phyloP scores from a whole-genome alignment of 2,329 filamentous ascomycete genomes.

The Pyrenophora teres region DNA sequence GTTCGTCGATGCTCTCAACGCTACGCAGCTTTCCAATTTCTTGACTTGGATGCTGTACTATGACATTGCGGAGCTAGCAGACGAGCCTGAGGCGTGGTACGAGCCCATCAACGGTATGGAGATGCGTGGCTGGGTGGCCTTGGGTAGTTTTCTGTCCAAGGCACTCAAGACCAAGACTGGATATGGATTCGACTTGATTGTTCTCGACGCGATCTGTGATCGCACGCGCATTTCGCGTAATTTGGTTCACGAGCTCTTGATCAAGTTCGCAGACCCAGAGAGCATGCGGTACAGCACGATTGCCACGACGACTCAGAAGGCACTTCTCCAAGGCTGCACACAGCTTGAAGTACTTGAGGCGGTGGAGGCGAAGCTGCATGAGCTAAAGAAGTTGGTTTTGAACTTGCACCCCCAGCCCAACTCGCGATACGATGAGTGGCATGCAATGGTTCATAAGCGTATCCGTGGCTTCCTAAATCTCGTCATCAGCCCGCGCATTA shows the following conservation, averaged over 20 bases:
- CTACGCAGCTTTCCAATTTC: slow-evolving; percentile 25
- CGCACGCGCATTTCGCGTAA: slow-evolving; percentile 11
- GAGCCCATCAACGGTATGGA: slow-evolving; percentile 16
- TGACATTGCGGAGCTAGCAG: slow-evolving; percentile 28
- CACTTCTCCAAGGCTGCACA: neutral
- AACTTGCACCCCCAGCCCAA: slow-evolving; percentile 13
- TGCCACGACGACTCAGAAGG: slow-evolving; percentile 2
- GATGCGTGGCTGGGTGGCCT: slow-evolving; percentile 30
- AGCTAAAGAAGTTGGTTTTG: slow-evolving; percentile 7
- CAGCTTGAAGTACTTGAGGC: slow-evolving; percentile 12
- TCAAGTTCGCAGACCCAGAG: slow-evolving; percentile 18
- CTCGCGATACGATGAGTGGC: slow-evolving; percentile 14
- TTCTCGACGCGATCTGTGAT: slow-evolving; percentile 26
- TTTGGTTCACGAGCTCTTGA: slow-evolving; percentile 16
- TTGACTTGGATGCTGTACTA: slow-evolving; percentile 31
- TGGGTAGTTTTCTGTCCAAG: slow-evolving; percentile 18
- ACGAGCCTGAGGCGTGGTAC: slow-evolving; percentile 24
- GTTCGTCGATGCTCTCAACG: slow-evolving; percentile 24
- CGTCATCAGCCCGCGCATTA: slow-evolving; percentile 16
- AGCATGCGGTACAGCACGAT: slow-evolving; percentile 23
- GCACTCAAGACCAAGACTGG: neutral
- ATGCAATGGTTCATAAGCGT: slow-evolving; percentile 7
- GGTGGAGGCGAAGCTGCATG: slow-evolving; percentile 12
- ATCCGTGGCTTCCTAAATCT: slow-evolving; percentile 6
- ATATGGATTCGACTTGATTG: slow-evolving; percentile 20